Conservation (phyloP, 768 basidiomycete species). For the Cystofilobasidium ferigula region DNA sequence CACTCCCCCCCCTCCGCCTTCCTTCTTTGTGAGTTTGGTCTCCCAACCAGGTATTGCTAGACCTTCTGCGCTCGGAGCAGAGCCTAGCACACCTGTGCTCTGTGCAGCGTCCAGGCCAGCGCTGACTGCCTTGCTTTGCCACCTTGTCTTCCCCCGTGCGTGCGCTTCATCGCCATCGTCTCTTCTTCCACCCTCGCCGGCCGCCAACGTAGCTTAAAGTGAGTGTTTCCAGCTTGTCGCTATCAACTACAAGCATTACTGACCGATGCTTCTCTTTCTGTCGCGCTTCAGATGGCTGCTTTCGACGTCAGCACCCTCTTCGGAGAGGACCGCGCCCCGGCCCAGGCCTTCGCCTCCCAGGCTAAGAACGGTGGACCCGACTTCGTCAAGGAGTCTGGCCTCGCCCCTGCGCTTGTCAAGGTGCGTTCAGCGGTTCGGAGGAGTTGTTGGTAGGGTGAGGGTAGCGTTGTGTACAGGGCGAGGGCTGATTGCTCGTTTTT, state of each 20-base stretch:
- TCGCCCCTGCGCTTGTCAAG: conserved; percentile 62
- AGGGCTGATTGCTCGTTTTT: conserved; percentile 4
- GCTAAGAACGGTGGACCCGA: conserved; percentile 75
- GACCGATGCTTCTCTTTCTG: not conserved
- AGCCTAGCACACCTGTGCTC: too few species aligned
- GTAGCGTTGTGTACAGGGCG: not conserved
- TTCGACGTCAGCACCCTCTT: conserved; percentile 26
- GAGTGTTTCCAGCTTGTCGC: too few species aligned
- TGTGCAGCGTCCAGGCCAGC: too few species aligned
- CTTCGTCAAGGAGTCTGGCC: conserved; percentile 57
- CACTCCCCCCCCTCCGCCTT: not conserved
- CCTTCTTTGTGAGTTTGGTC: not conserved
- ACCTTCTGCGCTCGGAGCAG: not conserved
- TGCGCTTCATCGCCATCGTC: too few species aligned
- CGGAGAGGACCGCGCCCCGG: conserved; percentile 43
- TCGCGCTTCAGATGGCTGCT: not conserved
- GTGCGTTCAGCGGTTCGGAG: conserved; percentile 29
- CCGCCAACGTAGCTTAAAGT: too few species aligned
- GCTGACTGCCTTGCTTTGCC: too few species aligned
- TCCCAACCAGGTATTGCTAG: not conserved
- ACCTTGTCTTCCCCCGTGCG: too few species aligned
- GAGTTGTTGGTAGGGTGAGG: not conserved
- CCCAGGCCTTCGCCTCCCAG: conserved; percentile 55
- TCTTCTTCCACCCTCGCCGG: too few species aligned
- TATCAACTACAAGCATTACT: not conserved